phyloP scores from a whole-genome alignment of 2,329 filamentous ascomycete genomes.

The Trichoderma koningiopsis region DNA sequence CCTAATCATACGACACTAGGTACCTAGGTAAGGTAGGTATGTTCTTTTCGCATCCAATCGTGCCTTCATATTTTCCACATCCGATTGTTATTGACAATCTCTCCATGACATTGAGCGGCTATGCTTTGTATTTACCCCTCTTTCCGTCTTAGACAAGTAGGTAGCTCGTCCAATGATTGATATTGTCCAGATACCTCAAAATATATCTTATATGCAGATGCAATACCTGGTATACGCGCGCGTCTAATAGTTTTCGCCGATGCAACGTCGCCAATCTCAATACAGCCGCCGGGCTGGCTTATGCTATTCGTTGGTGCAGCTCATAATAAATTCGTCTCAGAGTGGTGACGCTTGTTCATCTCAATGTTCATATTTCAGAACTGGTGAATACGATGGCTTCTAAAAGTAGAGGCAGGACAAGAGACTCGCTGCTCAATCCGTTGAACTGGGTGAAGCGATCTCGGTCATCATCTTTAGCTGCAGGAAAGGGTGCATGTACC shows the following conservation, averaged over 20 bases:
- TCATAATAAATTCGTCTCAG: too few species aligned
- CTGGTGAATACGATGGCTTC: background rate
- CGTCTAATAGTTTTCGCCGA: background rate
- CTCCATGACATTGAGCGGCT: too few species aligned
- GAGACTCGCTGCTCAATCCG: background rate
- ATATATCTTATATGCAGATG: background rate
- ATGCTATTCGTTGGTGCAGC: too few species aligned
- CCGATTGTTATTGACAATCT: too few species aligned
- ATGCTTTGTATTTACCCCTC: background rate
- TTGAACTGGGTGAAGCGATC: background rate
- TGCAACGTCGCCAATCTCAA: background rate
- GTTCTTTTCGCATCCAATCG: too few species aligned
- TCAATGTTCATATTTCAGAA: too few species aligned
- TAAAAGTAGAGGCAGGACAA: background rate
- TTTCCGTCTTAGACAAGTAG: background rate
- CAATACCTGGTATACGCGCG: too few species aligned
- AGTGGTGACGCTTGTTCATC: too few species aligned
- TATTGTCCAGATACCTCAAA: background rate
- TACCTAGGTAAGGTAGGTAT: too few species aligned
- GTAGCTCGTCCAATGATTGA: background rate
- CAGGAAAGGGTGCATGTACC: background rate
- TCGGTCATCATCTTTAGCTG: background rate
- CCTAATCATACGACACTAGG: too few species aligned
- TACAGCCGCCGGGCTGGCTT: too few species aligned
- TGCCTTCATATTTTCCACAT: too few species aligned